Evolutionary conservation across 2,329 filamentous ascomycete genomes (phyloP).

Genomic region (Xylaria sp.): DNA sequence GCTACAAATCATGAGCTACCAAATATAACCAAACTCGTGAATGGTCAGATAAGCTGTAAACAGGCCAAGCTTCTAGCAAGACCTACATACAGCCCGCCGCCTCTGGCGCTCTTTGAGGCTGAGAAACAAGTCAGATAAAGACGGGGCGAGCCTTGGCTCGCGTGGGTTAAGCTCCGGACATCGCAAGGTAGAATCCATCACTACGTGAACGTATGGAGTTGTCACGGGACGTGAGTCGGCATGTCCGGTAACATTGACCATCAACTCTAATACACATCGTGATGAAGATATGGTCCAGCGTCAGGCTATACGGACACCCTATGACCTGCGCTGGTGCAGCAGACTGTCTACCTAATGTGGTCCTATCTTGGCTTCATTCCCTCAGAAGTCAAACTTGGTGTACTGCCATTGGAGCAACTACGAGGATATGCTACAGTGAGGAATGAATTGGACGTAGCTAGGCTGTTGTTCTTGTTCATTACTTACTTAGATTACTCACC

Average conservation of each 20-base stretch:
- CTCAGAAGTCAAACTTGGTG: neutral
- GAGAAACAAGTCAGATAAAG: neutral
- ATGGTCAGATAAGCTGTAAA: neutral
- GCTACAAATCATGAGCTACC: slow-evolving; percentile 4
- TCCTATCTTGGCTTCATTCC: neutral
- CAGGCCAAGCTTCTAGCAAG: neutral
- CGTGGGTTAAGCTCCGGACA: neutral
- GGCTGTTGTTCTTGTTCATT: neutral
- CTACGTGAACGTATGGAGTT: neutral
- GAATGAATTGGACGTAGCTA: neutral
- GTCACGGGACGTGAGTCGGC: neutral
- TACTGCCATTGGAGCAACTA: neutral
- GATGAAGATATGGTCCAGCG: neutral
- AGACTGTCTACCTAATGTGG: neutral
- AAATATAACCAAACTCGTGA: slow-evolving; percentile 13
- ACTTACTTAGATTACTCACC: neutral
- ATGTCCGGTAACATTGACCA: neutral
- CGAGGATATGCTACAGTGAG: neutral
- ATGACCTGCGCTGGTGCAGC: neutral
- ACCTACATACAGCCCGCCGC: slow-evolving; percentile 20
- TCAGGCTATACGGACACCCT: neutral
- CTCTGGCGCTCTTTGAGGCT: neutral
- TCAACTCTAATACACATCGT: neutral
- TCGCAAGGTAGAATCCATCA: neutral
- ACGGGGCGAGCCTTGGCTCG: neutral